Percentiles rank a stretch among this genome's conserved stretches.
Conservation (phyloP, 805 yeast genomes). For the Cyberlindnera samutprakarnensis region DNA sequence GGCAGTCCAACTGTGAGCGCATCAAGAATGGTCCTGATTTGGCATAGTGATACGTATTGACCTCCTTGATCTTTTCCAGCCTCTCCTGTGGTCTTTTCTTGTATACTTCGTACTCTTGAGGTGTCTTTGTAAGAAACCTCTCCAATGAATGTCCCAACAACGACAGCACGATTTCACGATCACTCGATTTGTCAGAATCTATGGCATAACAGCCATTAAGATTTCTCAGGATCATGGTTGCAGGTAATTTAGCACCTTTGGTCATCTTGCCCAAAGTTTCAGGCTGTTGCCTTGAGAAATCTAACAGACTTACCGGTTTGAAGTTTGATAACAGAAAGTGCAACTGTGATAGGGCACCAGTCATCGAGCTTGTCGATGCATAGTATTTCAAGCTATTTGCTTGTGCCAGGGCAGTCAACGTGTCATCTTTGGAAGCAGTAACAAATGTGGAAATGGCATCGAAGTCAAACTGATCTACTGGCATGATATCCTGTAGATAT, state of each 20-base stretch:
- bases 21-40: slow-evolving; percentile 59
- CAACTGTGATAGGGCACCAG: slow-evolving; percentile 63
- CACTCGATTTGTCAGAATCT: slow-evolving; percentile 62
- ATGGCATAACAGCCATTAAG: slow-evolving; percentile 44
- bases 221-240: slow-evolving; percentile 48
- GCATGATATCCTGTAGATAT: slow-evolving; percentile 48
- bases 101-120: slow-evolving; percentile 39
- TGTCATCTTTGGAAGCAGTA: slow-evolving; percentile 59
- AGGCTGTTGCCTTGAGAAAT: slow-evolving; percentile 38
- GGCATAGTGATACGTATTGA: slow-evolving; percentile 64
- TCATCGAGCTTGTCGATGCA: slow-evolving; percentile 88
- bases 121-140: slow-evolving; percentile 56
- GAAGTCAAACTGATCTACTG: slow-evolving; percentile 61
- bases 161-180: slow-evolving; percentile 60
- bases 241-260: slow-evolving; percentile 41
- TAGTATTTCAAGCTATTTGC: slow-evolving; percentile 32
- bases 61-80: slow-evolving; percentile 14
- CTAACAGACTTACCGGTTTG: slow-evolving; percentile 42
- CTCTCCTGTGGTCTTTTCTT: slow-evolving; percentile 8
- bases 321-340: slow-evolving; percentile 63
- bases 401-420: slow-evolving; percentile 41
- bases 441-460: slow-evolving; percentile 48
- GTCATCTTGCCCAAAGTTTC: slow-evolving; percentile 30
- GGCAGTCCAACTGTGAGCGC: slow-evolving; percentile 89
- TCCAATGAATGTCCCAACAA: slow-evolving; percentile 78